These are phyloP conservation scores for Candida nemodendra DNA, from an alignment of 805 yeast species.

Conservation along the genomic window DNA sequence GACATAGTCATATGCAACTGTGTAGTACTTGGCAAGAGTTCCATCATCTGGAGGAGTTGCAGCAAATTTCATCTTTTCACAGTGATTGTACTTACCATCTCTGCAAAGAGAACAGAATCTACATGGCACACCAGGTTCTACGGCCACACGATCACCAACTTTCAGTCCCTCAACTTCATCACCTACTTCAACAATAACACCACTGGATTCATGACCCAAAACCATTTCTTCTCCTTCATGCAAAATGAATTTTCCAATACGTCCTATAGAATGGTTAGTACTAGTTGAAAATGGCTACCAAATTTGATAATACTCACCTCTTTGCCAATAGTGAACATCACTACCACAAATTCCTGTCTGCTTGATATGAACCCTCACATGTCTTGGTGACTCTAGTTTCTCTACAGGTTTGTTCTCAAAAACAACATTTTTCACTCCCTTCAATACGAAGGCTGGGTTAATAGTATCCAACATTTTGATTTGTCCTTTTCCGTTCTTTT, in stretches of 20 bases:
- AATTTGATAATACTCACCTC: constrained; percentile 79
- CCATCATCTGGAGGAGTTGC: constrained; percentile 89
- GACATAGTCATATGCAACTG: constrained; percentile 81
- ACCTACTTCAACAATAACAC: constrained; percentile 72
- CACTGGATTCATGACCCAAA: constrained; percentile 85
- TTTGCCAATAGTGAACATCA: constrained; percentile 78
- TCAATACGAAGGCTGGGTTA: constrained; percentile 58
- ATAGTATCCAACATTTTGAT: background rate
- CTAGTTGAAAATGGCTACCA: constrained; percentile 65
- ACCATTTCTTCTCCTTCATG: constrained; percentile 49
- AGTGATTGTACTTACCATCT: constrained; percentile 75
- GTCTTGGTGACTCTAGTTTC: constrained; percentile 54
- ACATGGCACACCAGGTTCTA: constrained; percentile 88
- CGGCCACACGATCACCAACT: constrained; percentile 82
- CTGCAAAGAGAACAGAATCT: constrained; percentile 72
- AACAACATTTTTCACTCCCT: constrained; percentile 57
- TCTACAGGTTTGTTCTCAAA: constrained; percentile 71
- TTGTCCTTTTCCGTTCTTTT: too few relatives aligned
- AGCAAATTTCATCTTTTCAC: constrained; percentile 87
- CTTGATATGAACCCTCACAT: constrained; percentile 70
- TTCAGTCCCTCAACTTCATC: constrained; percentile 57
- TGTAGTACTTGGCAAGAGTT: constrained; percentile 69
- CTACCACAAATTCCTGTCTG: constrained; percentile 89
- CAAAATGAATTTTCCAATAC: constrained; percentile 18
- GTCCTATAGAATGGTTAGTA: constrained; percentile 39